Base-by-base conservation (phyloP, 2,329 filamentous ascomycete genomes). In the Tolypocladium paradoxum region DNA sequence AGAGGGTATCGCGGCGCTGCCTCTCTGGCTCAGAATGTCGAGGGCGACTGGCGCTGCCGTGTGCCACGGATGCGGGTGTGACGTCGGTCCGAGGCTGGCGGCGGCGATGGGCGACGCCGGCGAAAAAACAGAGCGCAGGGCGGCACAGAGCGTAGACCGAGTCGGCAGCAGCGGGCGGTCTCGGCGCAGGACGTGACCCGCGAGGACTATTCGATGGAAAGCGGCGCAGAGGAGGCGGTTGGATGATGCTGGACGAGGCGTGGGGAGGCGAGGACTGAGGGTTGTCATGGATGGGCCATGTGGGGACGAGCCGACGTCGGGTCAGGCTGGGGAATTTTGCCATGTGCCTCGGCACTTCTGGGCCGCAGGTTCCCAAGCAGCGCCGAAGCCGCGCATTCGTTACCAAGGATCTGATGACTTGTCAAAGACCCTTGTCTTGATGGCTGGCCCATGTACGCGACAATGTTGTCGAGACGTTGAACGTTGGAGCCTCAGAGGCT, bases 341-440 rank as follows among this genome's bases (percentile, higher is more conserved):
- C 49, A 34, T 49, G 49, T 56, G 54, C 54, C 54, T 56, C 54
- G 54, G 54, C 52, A 56, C n/a, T 47, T n/a, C n/a, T n/a, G n/a
- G n/a, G n/a, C n/a, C n/a, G n/a, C n/a, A n/a, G n/a, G n/a, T n/a
- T n/a, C n/a, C n/a, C n/a, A n/a, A n/a, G n/a, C n/a, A n/a, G n/a
- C n/a, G n/a, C n/a, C n/a, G n/a, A n/a, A n/a, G n/a, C n/a, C n/a
- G n/a, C n/a, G n/a, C n/a, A n/a, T n/a, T n/a, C n/a, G n/a, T n/a
- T n/a, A n/a, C n/a, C n/a, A n/a, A n/a, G n/a, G n/a, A n/a, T n/a
- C n/a, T n/a, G n/a, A n/a, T n/a, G n/a, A n/a, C n/a, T n/a, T n/a
- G n/a, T n/a, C n/a, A n/a, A n/a, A n/a, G n/a, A n/a, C n/a, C n/a
- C n/a, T n/a, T n/a, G n/a, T n/a, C n/a, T 53, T 34, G 22, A 33